Conservation (phyloP, 805 yeast genomes). For the Schizosaccharomyces octosporus region DNA sequence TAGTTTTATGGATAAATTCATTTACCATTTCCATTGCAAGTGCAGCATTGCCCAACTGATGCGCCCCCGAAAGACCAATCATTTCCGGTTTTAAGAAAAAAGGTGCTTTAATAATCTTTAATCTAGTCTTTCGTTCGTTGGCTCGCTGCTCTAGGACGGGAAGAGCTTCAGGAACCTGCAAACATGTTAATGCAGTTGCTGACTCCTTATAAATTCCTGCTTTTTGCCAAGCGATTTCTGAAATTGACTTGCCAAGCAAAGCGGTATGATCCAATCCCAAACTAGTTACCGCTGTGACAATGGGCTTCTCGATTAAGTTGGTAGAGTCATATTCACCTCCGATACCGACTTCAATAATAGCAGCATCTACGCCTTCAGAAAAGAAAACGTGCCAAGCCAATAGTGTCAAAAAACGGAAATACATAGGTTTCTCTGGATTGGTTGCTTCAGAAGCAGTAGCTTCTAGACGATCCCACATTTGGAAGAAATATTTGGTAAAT, state of each 20-base stretch:
- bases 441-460: slow-evolving; percentile 33
- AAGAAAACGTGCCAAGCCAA: slow-evolving; percentile 76
- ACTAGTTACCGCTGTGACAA: slow-evolving; percentile 63
- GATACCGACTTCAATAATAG: slow-evolving; percentile 91
- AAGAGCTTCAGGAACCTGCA: slow-evolving; percentile 28
- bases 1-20: not conserved
- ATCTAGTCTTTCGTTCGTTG: slow-evolving; percentile 25
- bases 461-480: slow-evolving; percentile 61
- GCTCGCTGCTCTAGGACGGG: slow-evolving; percentile 37
- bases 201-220: slow-evolving; percentile 67
- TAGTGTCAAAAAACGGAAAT: slow-evolving; percentile 73
- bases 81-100: slow-evolving; percentile 14
- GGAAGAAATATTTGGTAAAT: slow-evolving; percentile 76
- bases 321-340: slow-evolving; percentile 98
- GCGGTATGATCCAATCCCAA: slow-evolving; percentile 80
- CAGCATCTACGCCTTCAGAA: slow-evolving; percentile 74
- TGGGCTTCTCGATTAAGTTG: slow-evolving; percentile 54
- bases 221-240: slow-evolving; percentile 86
- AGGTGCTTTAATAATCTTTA: slow-evolving; percentile 16
- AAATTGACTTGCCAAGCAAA: slow-evolving; percentile 67
- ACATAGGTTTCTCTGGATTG: slow-evolving; percentile 73
- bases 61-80: slow-evolving; percentile 60
- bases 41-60: slow-evolving; percentile 70
- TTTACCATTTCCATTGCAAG: slow-evolving; percentile 24
- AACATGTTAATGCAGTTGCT: slow-evolving; percentile 43